Percentiles rank a stretch among this genome's conserved stretches.
Conservation (phyloP, 2,329 filamentous ascomycete species). For the Diaporthe helianthi region DNA sequence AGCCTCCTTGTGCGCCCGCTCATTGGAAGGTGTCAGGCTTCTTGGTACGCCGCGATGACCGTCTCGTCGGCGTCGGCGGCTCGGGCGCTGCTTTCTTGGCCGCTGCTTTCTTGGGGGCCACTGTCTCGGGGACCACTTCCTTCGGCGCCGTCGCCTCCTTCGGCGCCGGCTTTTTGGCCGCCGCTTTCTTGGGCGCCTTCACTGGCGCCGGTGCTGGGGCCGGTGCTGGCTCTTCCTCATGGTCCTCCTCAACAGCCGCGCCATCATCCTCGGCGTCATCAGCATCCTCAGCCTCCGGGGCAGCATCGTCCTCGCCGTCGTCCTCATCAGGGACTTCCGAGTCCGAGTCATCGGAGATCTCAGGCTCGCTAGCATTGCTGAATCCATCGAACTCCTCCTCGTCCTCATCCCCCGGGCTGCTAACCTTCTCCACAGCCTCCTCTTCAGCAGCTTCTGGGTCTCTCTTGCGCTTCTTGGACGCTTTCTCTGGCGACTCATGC, state of each 20-base stretch:
- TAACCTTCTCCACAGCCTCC: conserved; percentile 41
- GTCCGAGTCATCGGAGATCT: conserved; percentile 37
- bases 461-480: conserved; percentile 79
- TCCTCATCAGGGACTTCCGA: conserved; percentile 36
- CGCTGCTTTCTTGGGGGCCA: not conserved
- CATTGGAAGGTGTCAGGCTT: conserved; percentile 13
- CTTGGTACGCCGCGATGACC: conserved; percentile 21
- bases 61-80: conserved; percentile 15
- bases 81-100: not conserved
- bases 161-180: no score
- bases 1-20: not conserved
- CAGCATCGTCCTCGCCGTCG: conserved; percentile 42
- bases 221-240: not conserved
- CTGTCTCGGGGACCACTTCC: not conserved
- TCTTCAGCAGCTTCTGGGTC: conserved; percentile 40
- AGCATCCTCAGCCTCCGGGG: conserved; percentile 15
- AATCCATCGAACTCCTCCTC: conserved; percentile 58
- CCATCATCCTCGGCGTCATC: conserved; percentile 23
- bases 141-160: no score
- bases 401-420: conserved; percentile 36
- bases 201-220: not conserved
- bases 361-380: conserved; percentile 50
- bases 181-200: not conserved
- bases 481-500: conserved; percentile 81
- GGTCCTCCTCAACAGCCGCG: conserved; percentile 21